Conservation (phyloP, 176 grass and related monocot genomes). For the Zea luxurians region DNA sequence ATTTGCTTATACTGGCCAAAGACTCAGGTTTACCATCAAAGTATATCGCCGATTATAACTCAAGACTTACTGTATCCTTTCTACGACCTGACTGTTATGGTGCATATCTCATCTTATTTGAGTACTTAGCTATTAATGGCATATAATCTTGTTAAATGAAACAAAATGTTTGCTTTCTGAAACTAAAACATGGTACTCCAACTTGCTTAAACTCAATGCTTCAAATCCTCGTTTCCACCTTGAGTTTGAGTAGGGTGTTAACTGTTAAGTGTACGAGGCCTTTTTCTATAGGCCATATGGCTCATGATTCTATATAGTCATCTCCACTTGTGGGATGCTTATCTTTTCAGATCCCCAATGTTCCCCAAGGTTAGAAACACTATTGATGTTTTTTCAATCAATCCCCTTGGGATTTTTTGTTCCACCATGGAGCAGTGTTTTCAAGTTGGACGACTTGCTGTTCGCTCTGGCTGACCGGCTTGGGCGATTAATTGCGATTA, state of each 20-base stretch:
- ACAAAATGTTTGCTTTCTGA: background rate
- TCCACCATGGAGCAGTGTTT: background rate
- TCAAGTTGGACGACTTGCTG: too few species aligned
- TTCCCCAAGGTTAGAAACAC: too few species aligned
- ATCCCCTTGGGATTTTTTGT: constrained; percentile 12
- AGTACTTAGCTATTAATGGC: constrained; percentile 11
- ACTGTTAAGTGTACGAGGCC: too few species aligned
- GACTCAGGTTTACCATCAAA: constrained; percentile 51
- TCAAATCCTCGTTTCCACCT: too few species aligned
- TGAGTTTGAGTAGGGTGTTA: too few species aligned
- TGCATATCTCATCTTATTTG: background rate
- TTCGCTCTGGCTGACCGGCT: too few species aligned
- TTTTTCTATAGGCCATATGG: too few species aligned
- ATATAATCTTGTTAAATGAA: constrained; percentile 15
- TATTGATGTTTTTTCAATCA: constrained; percentile 27
- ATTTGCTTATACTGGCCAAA: constrained; percentile 60
- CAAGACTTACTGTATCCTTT: constrained; percentile 74
- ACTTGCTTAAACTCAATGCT: too few species aligned
- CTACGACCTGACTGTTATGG: background rate
- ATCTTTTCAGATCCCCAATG: too few species aligned
- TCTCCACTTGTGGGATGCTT: too few species aligned
- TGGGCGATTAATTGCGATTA: too few species aligned
- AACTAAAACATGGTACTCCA: background rate
- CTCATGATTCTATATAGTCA: too few species aligned
- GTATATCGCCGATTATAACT: constrained; percentile 68